Conservation (phyloP, 257 asterid species). For the Knoxia roxburghii region DNA sequence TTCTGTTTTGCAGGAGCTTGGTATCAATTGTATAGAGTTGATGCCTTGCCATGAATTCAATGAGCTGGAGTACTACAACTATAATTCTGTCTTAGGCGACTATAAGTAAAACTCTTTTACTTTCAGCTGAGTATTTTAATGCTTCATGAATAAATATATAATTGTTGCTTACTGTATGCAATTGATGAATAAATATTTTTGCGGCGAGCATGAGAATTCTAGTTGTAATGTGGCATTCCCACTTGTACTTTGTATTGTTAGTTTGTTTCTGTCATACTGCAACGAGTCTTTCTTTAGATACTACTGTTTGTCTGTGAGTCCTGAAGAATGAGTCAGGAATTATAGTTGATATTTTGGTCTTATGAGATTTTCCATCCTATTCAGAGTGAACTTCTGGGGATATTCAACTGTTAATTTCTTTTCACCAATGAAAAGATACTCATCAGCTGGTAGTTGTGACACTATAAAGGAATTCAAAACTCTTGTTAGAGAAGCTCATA, state of each 20-base stretch:
- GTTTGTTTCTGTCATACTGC: background rate
- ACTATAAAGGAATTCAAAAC: conserved; percentile 80
- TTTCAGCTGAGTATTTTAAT: background rate
- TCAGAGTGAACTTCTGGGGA: conserved; percentile 98
- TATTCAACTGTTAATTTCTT: conserved; percentile 89
- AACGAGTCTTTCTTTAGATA: background rate
- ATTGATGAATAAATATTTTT: background rate
- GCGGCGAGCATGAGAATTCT: background rate
- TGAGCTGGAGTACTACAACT: conserved; percentile 90
- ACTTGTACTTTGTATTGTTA: background rate
- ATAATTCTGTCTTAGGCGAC: conserved; percentile 84
- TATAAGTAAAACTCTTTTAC: conserved; percentile 54
- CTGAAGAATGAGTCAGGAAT: background rate
- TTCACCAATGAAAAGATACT: conserved; percentile 95
- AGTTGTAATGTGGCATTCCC: background rate
- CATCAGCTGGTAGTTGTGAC: conserved; percentile 56
- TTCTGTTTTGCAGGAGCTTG: conserved; percentile 69
- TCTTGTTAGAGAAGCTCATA: conserved; percentile 96
- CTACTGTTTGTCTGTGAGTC: background rate
- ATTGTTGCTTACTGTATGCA: background rate
- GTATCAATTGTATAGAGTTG: conserved; percentile 95
- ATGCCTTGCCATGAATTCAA: conserved; percentile 99
- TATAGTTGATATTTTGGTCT: conserved; percentile 7
- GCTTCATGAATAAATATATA: background rate
- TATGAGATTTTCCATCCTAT: conserved; percentile 14